Base-by-base conservation (phyloP, 306 rosid species). In the Abrus precatorius region DNA sequence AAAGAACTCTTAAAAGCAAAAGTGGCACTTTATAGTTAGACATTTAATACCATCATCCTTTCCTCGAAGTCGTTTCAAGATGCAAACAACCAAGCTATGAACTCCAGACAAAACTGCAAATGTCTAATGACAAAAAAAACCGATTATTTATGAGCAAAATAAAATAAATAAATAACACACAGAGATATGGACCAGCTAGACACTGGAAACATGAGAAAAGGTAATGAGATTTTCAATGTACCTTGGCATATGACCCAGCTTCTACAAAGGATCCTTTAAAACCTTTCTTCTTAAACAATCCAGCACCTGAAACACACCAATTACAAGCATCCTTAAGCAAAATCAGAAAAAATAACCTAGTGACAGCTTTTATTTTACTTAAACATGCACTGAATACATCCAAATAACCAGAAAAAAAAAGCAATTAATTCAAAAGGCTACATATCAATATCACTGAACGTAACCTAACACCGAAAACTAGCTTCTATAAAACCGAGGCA, bases 51-150 rank as follows among this genome's bases (percentile, higher is more conserved):
- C 93, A 80, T 95, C 99, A 86, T 95, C 99, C 84, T 95, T 95
- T 88, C 99, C 99, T 76, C 99, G 85, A 56, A 95, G 87, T 86
- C 89, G 88, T 90, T 82, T 92, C 91, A 95, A 87, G 74, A 93
- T 87, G 92, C 99, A 95, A 72, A 90, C 91, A 80, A 95, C 99
- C 92, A 95, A 84, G 79, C 99, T 93, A 72, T 93, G 99, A 32
- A 95, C 98, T 85, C 99, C 99, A 75, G 99, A 89, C 87, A 95
- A 86, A 93, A 95, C 96, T 75, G 98, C 98, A 89, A 95, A 95
- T 30, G 98, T 95, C 99, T 95, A 85, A 32, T 8, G 5, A 76
- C 56, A 80, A 80, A 65, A 28, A 59, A 5, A 66, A 78, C 33
- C 30, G 36, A 55, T 72, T 72, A 54, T 4, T 45, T 1, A 70